Conservation (phyloP, 2,329 filamentous ascomycete genomes). For the Stachybotrys chlorohalonatus region DNA sequence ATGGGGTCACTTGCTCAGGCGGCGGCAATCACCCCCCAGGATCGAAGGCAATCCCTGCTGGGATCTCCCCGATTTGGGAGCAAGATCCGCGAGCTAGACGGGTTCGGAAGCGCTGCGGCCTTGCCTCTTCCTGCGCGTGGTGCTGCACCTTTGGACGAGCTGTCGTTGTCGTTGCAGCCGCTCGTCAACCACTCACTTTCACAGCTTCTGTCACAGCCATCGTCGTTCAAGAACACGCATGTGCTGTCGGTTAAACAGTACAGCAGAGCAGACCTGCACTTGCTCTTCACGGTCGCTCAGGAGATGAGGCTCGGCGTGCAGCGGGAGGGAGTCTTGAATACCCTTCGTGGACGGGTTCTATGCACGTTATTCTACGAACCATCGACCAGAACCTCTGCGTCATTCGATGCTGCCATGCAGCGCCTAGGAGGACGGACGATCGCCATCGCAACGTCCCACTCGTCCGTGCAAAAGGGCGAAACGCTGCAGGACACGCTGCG, state of each 20-base stretch:
- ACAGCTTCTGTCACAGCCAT: constrained; percentile 63
- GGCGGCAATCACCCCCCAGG: constrained; percentile 23
- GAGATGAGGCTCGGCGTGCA: constrained; percentile 96
- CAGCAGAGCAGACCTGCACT: constrained; percentile 75
- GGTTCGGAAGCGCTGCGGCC: constrained; percentile 6
- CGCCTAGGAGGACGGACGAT: constrained; percentile 85
- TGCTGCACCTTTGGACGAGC: constrained; percentile 29
- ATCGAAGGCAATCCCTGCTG: constrained; percentile 20
- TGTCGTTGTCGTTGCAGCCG: constrained; percentile 36
- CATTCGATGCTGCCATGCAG: constrained; percentile 98
- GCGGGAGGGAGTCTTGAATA: constrained; percentile 78
- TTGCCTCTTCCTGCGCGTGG: constrained; percentile 12
- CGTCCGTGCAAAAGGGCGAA: constrained; percentile 91
- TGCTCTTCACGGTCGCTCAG: constrained; percentile 92
- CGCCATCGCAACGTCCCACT: constrained; percentile 70
- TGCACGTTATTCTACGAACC: constrained; percentile 97
- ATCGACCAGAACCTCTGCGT: constrained; percentile 88
- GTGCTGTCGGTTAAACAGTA: constrained; percentile 91
- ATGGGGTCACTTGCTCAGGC: constrained; percentile 25
- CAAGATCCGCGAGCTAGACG: constrained; percentile 19
- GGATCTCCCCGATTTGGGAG: constrained; percentile 18
- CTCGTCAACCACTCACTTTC: constrained; percentile 53
- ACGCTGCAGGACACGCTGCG: constrained; percentile 87
- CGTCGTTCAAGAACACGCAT: constrained; percentile 81
- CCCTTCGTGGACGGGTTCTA: constrained; percentile 78